phyloP scores from a whole-genome alignment of 163 green algal genomes.

The Trebouxiophyceae sp. region DNA sequence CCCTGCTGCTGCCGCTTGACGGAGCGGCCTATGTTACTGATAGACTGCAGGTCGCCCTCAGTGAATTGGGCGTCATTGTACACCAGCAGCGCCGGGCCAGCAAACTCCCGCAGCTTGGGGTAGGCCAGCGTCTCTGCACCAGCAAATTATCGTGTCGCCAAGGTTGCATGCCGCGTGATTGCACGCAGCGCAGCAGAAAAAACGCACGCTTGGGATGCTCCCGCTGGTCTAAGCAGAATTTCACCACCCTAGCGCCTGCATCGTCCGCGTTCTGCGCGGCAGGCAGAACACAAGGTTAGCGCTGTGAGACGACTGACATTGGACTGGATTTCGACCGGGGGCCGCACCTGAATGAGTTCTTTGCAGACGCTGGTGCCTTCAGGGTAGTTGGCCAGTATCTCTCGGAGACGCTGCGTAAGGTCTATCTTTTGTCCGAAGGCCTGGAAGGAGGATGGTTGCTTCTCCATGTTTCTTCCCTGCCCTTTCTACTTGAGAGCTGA shows the following conservation, averaged over 20 bases:
- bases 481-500: no score
- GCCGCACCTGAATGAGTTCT: conserved; percentile 52
- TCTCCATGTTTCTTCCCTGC: neutral
- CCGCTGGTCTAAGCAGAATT: conserved; percentile 61
- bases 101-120: neutral
- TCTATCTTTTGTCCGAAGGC: conserved; percentile 60
- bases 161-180: neutral
- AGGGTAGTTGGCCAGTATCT: conserved; percentile 70
- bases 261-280: conserved; percentile 60
- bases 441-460: conserved; percentile 10
- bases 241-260: conserved; percentile 45
- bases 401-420: conserved; percentile 57
- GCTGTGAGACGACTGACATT: neutral
- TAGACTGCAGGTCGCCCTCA: conserved; percentile 61
- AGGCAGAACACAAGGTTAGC: neutral
- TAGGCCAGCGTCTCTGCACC: conserved; percentile 27
- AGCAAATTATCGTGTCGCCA: neutral
- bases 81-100: conserved; percentile 52
- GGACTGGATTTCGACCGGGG: neutral
- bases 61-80: conserved; percentile 67
- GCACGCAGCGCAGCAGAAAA: conserved; percentile 1
- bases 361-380: conserved; percentile 70
- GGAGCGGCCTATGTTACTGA: conserved; percentile 61
- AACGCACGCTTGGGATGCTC: conserved; percentile 32
- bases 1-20: conserved; percentile 53